phyloP scores from a whole-genome alignment of 208 protist genomes.

The Leishmania braziliensis region DNA sequence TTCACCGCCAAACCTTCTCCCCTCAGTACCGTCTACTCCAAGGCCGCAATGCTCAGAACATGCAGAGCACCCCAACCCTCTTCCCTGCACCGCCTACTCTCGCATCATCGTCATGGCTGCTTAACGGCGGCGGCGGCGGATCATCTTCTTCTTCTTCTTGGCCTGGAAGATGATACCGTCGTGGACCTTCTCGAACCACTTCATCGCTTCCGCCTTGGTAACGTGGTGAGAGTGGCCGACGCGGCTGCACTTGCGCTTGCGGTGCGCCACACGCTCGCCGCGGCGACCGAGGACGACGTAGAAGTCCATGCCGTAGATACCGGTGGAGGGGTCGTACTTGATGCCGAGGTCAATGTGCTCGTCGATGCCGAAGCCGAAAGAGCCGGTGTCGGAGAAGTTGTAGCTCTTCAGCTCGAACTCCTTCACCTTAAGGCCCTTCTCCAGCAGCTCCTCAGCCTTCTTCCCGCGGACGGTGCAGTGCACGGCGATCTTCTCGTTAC shows the following conservation, averaged over 20 bases:
- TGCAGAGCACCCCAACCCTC: neutral
- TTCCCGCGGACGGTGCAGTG: conserved; percentile 99
- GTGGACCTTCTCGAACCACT: conserved; percentile 99
- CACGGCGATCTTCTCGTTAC: conserved; percentile 99
- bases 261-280: conserved; percentile 95
- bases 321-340: conserved; percentile 99
- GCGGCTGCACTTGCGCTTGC: conserved; percentile 76
- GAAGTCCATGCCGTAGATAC: conserved; percentile 99
- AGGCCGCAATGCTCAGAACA: neutral
- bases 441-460: conserved; percentile 99
- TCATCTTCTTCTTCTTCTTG: conserved; percentile 97
- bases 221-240: conserved; percentile 96
- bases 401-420: conserved; percentile 98
- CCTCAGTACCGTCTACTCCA: neutral
- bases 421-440: conserved; percentile 99
- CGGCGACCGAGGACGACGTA: conserved; percentile 98
- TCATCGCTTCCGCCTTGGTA: conserved; percentile 97
- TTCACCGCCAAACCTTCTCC: neutral
- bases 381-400: conserved; percentile 97
- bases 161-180: conserved; percentile 96
- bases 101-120: neutral
- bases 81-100: neutral
- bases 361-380: conserved; percentile 99
- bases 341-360: conserved; percentile 99
- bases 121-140: conserved; percentile 99